Evolutionary conservation across 257 asterid species (phyloP).

Genomic region (Oldenlandia corymbosa): DNA sequence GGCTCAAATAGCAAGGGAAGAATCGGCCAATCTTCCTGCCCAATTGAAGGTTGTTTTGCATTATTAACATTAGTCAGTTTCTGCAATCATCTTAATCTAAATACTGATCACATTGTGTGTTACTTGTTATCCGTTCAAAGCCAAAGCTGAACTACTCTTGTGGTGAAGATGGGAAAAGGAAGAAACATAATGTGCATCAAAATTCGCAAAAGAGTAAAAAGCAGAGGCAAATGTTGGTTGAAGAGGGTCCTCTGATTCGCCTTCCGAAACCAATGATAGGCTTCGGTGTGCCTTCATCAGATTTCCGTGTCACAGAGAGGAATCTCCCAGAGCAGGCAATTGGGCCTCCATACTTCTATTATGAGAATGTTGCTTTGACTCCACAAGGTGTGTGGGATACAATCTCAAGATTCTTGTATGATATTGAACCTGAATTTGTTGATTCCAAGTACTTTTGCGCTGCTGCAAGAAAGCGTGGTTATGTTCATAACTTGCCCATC

Average conservation of each 20-base stretch:
- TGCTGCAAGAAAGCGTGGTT: slow-evolving; percentile 41
- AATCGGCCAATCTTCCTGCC: slow-evolving; percentile 39
- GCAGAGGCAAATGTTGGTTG: slow-evolving; percentile 14
- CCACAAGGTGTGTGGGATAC: slow-evolving; percentile 44
- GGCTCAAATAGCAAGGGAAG: slow-evolving; percentile 75
- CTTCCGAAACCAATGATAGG: slow-evolving; percentile 43
- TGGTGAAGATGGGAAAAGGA: slow-evolving; percentile 27
- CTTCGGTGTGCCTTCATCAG: slow-evolving; percentile 35
- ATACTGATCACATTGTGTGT: background rate
- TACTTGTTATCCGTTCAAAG: slow-evolving; percentile 13
- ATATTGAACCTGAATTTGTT: slow-evolving; percentile 37
- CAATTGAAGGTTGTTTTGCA: slow-evolving; percentile 51
- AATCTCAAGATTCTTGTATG: slow-evolving; percentile 28
- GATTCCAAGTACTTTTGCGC: slow-evolving; percentile 44
- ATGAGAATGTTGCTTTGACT: slow-evolving; percentile 44
- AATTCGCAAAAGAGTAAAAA: slow-evolving; percentile 17
- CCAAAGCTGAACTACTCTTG: slow-evolving; percentile 19
- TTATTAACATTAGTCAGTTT: slow-evolving; percentile 1
- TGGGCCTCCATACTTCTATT: slow-evolving; percentile 42
- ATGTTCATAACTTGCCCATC: slow-evolving; percentile 39
- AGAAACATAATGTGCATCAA: slow-evolving; percentile 13
- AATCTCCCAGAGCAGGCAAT: slow-evolving; percentile 32
- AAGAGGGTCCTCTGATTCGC: slow-evolving; percentile 23
- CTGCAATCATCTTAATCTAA: background rate
- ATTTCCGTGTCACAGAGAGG: slow-evolving; percentile 15